These are phyloP conservation scores for Litchi chinensis DNA, from an alignment of 345 rosid genomes.

Conservation along the genomic window DNA sequence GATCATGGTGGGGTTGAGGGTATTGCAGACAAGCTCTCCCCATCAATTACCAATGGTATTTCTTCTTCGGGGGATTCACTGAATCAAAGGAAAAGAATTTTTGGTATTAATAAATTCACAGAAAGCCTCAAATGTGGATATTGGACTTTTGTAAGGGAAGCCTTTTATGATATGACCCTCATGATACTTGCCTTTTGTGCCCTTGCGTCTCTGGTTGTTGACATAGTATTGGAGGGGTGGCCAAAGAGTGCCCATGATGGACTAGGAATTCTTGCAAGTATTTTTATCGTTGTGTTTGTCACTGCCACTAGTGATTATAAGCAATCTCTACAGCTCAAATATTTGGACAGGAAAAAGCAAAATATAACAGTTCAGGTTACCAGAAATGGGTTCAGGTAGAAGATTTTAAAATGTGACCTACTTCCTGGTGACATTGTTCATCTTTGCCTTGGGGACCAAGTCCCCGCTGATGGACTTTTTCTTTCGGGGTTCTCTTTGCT, in stretches of 20 bases:
- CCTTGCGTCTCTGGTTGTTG: constrained; percentile 60
- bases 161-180: constrained; percentile 65
- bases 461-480: constrained; percentile 81
- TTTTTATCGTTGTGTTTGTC: constrained; percentile 66
- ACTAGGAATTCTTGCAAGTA: constrained; percentile 67
- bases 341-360: constrained; percentile 64
- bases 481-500: constrained; percentile 54
- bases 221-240: constrained; percentile 68
- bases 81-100: constrained; percentile 51
- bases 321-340: constrained; percentile 69
- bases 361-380: constrained; percentile 59
- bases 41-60: constrained; percentile 60
- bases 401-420: constrained; percentile 63
- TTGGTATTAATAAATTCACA: constrained; percentile 78
- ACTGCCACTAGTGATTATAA: constrained; percentile 71
- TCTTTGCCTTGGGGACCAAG: constrained; percentile 72
- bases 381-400: constrained; percentile 54
- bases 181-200: constrained; percentile 71
- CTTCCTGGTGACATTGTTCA: constrained; percentile 77
- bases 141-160: constrained; percentile 80
- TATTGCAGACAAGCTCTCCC: constrained; percentile 59
- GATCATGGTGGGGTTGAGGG: constrained; percentile 76
- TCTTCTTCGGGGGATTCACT: constrained; percentile 47
- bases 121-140: constrained; percentile 75
- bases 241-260: constrained; percentile 79